A percentile compares a stretch with the other conserved stretches of the same genome.
Conservation (phyloP, 495 filamentous ascomycete genomes). For the Letharia columbiana region DNA sequence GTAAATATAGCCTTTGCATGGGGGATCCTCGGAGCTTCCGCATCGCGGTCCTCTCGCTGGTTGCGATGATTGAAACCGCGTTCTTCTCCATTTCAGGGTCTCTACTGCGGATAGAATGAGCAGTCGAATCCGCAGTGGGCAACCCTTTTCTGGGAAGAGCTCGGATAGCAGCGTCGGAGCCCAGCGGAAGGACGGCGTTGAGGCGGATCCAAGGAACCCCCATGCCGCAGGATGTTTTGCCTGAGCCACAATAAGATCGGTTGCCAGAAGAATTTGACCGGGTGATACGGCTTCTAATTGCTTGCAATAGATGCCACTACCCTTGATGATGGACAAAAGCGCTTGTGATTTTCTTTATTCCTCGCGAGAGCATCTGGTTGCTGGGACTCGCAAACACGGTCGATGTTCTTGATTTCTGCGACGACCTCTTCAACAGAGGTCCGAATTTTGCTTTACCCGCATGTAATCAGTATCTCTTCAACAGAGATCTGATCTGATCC, state of each 20-base stretch:
- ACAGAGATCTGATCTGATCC: slow-evolving; percentile 1
- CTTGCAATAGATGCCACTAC: neutral
- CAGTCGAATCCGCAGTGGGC: too few relatives aligned
- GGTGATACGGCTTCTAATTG: neutral
- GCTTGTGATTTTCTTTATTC: neutral
- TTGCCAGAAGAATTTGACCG: too few relatives aligned
- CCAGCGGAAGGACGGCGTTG: too few relatives aligned
- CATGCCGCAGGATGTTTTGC: too few relatives aligned
- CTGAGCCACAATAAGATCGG: neutral
- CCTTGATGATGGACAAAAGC: neutral
- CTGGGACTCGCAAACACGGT: neutral
- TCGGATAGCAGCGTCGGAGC: too few relatives aligned
- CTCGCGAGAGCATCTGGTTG: neutral
- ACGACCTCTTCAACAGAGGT: slow-evolving; percentile 3
- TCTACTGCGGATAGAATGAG: too few relatives aligned
- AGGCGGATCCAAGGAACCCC: too few relatives aligned
- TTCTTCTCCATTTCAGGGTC: too few relatives aligned
- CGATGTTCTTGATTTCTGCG: neutral
- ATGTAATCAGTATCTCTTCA: neutral
- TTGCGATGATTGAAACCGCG: too few relatives aligned
- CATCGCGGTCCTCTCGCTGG: too few relatives aligned
- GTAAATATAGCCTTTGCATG: slow-evolving; percentile 2
- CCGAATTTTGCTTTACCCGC: neutral
- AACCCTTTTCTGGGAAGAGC: too few relatives aligned
- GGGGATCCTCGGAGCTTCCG: neutral